Base-by-base conservation (phyloP, 331 rosid species). In the Malus hybrid region DNA sequence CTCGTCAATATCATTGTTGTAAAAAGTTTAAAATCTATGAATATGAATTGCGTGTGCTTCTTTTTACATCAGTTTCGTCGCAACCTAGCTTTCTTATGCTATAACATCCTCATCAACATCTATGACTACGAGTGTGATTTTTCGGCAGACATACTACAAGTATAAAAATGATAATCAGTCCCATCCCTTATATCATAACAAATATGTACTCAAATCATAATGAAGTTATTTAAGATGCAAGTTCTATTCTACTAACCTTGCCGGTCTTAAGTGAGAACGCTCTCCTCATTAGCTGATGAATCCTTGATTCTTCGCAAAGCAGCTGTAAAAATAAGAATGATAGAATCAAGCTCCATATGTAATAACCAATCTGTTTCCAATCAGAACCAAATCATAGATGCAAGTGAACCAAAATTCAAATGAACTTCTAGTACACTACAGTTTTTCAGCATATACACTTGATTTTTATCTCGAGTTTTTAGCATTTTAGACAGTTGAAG, bases 291-390 rank as follows among this genome's bases (percentile, higher is more conserved):
- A 22, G 69, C 48, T 63, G 72, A 80, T 54, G 88, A 77, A 65
- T 84, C 90, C 44, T 82, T 80, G 71, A 59, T 74, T 66, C 81
- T 63, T 69, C 64, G 69, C 19, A 74, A 75, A 55, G 70, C 87
- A 34, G 88, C 84, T 70, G 61, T 74, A 73, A 79, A 60, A 63
- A 63, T 52, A 72, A 64, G 66, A 46, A 67, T 72, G 60, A 76
- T 24, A 36, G 59, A 60, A 61, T 73, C 68, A 60, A 42, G 28
- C 66, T 18, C 54, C 20, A 20, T 20, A 39, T 60, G 11, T 44
- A 16, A 73, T 29, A 46, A 61, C 24, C 57, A 73, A 64, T 34
- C 10, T 57, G 62, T 57, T 20, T 18, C 44, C 24, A 34, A 56
- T 39, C 66, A 72, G 13, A 57, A 33, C 15, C 59, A 33, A 36